Base-by-base conservation (phyloP, 768 basidiomycete genomes). In the Kwoniella sp. region DNA sequence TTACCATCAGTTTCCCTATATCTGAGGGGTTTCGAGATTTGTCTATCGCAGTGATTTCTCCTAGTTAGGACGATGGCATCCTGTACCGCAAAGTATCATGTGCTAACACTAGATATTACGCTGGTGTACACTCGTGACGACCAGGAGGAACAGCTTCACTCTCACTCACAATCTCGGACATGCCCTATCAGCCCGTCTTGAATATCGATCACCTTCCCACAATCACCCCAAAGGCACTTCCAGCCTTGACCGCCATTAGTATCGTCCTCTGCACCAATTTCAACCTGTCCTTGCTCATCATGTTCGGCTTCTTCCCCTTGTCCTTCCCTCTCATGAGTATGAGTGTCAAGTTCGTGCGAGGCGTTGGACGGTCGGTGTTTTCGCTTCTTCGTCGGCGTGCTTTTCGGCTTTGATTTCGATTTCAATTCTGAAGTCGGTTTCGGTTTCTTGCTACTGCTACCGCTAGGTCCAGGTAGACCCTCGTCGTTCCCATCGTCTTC, bases 141-240 rank as follows among this genome's bases (percentile, higher is more conserved):
- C n/a, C n/a, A 20, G 38, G 25, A 37, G 23, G 23, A 63, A 13
- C 55, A 23, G 22, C 67, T 45, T 23, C 57, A 31, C 17, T 17
- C 13, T 2, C 51, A 81, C 88, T 79, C 73, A 93, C 93, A 87
- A 62, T 86, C 83, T 72, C 92, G 90, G 29, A 95, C 87, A 76
- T 95, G 93, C 28, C 88, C 87, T 65, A 93, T 90, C 62, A 94
- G 83, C 2, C 86, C 86, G 20, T 85, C 87, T 20, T 92, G 82
- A 74, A 90, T 86, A 12, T 86, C 86, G 73, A 89, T 93, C n/a
- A 88, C 85, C 45, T 82, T 73, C 1, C 87, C 87, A 74, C 93
- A 95, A 65, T 87, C 88, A 34, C 88, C 89, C 93, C 93, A 95
- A 59, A 86, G 86, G 81, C 93, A 95, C 28, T 57, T 68, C 38